Base-by-base conservation (phyloP, 352 stramenopile genomes). In the Phytophthora tentaculata region DNA sequence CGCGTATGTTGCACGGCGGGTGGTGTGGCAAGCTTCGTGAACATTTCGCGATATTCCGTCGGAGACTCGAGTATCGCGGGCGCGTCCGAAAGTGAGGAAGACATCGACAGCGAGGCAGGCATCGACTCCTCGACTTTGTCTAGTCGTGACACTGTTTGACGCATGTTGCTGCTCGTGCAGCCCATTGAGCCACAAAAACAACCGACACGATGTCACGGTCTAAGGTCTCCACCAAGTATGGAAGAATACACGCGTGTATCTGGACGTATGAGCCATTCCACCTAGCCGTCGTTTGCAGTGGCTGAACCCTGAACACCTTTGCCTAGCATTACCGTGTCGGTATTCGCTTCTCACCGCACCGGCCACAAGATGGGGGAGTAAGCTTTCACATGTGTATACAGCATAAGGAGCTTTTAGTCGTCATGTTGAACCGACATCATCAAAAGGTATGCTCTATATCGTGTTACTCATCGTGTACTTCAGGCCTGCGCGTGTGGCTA, bases 161-260 rank as follows among this genome's bases (percentile, higher is more conserved):
- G 68, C 58, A 50, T 67, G 39, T 13, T 74, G 53, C 70, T 77
- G 56, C 50, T 77, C 17, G 56, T 72, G 53, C 70, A 77, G 55
- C 70, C 66, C 70, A 77, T 77, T 71, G 24, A 39, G 26, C 24
- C 37, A 60, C 57, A 57, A 61, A 67, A 57, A 32, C 49, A 41
- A 35, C 22, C 56, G 37, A 28, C 23, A 60, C 22, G 39, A 49
- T 26, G 43, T 19, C 55, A 54, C 28, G 17, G 48, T 39, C 16
- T 19, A 22, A 17, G 35, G 6, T 4, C 5, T 8, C 28, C 13
- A 45, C 29, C 57, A 54, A 47, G 54, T 52, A 32, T 45, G 64
- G 41, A 55, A 55, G 35, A 51, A 37, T 26, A n/a, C 29, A 19
- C 16, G 37, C 13, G 37, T 44, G 32, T 60, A 61, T 54, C 60